These are phyloP conservation scores for Priceomyces castillae DNA, from an alignment of 805 yeast genomes.

Conservation along the genomic window DNA sequence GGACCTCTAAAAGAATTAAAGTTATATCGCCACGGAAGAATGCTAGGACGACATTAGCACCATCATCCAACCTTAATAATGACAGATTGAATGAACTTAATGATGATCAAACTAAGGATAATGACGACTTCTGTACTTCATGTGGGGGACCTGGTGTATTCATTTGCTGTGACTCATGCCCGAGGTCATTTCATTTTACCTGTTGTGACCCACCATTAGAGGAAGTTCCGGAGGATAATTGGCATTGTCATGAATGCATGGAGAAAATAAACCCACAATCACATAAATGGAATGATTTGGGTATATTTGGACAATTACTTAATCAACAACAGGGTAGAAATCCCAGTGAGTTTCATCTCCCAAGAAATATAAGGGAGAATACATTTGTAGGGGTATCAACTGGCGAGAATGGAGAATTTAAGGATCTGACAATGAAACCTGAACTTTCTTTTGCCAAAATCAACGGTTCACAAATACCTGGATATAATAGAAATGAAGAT, in stretches of 20 bases:
- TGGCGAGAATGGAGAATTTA: constrained; percentile 69
- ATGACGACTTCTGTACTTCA: constrained; percentile 88
- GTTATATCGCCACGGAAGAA: constrained; percentile 34
- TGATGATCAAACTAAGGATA: constrained; percentile 29
- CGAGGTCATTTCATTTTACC: constrained; percentile 84
- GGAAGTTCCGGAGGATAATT: constrained; percentile 82
- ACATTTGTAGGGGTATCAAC: constrained; percentile 69
- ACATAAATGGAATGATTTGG: constrained; percentile 34
- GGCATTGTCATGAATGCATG: constrained; percentile 83
- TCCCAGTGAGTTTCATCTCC: constrained; percentile 49
- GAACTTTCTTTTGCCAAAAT: constrained; percentile 41
- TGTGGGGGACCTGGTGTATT: constrained; percentile 90
- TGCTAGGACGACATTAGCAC: constrained; percentile 24
- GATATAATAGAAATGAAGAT: constrained; percentile 45
- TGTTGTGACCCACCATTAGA: constrained; percentile 90
- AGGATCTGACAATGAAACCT: constrained; percentile 39
- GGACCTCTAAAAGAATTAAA: constrained; percentile 23
- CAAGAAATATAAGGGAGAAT: constrained; percentile 60
- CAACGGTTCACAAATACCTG: constrained; percentile 33
- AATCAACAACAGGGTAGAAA: constrained; percentile 64
- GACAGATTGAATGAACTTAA: constrained; percentile 5
- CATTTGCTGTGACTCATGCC: constrained; percentile 92
- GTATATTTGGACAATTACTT: constrained; percentile 53
- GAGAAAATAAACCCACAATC: constrained; percentile 36
- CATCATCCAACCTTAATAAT: constrained; percentile 13